Conservation (phyloP, 768 basidiomycete species). For the Pseudohyphozyma bogoriensis region DNA sequence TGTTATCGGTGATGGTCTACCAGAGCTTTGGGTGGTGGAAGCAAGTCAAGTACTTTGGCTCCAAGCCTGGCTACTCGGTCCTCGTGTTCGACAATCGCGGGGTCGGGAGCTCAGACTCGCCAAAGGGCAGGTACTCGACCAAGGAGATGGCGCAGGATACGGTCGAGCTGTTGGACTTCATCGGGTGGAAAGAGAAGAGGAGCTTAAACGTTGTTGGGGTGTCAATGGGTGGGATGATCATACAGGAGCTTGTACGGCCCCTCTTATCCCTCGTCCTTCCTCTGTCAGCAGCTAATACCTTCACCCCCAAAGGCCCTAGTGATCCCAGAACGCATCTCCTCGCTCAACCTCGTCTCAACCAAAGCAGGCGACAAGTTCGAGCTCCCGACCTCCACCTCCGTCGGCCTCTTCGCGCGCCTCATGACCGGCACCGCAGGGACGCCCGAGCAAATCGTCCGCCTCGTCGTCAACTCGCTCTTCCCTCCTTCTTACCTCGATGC, state of each 20-base stretch:
- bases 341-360: constrained; percentile 28
- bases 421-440: constrained; percentile 4
- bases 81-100: constrained; percentile 33
- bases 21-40: constrained; percentile 21
- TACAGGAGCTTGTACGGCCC: constrained; percentile 22
- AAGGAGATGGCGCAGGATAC: constrained; percentile 26
- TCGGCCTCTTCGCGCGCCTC: constrained; percentile 1
- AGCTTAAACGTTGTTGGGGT: constrained; percentile 21
- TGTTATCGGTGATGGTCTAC: not conserved
- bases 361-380: not conserved
- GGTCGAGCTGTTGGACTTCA: constrained; percentile 19
- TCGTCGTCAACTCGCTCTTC: constrained; percentile 22
- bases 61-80: constrained; percentile 8
- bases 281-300: not conserved
- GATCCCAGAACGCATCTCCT: constrained; percentile 13
- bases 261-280: not conserved
- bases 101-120: constrained; percentile 24
- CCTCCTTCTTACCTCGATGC: constrained; percentile 21
- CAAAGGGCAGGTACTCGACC: constrained; percentile 13
- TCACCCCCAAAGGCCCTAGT: constrained; percentile 25
- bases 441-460: constrained; percentile 9
- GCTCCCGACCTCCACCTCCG: not conserved
- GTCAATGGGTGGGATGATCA: constrained; percentile 30
- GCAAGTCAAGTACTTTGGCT: constrained; percentile 19
- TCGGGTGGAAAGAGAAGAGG: constrained; percentile 14